Evolutionary conservation across 192 early-diverging fungal genomes (phyloP), one percentile per base, ranked within the genome.

Genomic region (Geranomyces michiganensis): DNA sequence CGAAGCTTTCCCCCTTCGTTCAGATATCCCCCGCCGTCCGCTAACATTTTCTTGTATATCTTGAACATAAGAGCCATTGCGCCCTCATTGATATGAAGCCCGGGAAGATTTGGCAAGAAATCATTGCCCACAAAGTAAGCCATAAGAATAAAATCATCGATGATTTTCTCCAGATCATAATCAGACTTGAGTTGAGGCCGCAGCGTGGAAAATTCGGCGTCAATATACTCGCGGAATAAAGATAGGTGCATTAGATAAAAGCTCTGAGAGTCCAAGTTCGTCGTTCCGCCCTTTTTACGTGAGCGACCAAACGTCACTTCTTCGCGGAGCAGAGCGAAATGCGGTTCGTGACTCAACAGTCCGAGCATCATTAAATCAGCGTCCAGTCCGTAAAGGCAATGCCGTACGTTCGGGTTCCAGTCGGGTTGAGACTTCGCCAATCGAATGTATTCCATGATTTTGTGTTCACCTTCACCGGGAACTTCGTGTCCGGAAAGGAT

Each of bases 111-210:
- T 2, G 95, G 95, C 72, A 99, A 82, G 70, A 97, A 97, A 78
- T 99, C 97, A 77, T 99, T 99, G 56, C 97, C 97, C 19, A 99
- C 94, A 82, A 99, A 99, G 81, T 96, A 97, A 70, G 90, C 92
- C 79, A 99, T 71, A 65, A 99, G 89, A 49, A 98, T 93, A 90
- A 96, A 98, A 78, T 99, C 97, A 71, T 99, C 97, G 74, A 99
- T 90, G 17, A 97, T 90, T 0, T 89, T 74, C 73, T 99, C 96
- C 24, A 99, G 71, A 66, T 96, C 89, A 78, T 92, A 98, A 7
- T 85, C 76, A 65, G 94, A 94, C 1, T 90, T 77, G 22, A 93
- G 77, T 3, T 79, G 76, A 8, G 76, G 65, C 19, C 82, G 67
- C 8, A 93, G 76, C 59, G 83, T 84, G 27, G 53, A 53, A 61